Conservation (phyloP, 371 early-diverging fungal species). For the Mucor racemosus region DNA sequence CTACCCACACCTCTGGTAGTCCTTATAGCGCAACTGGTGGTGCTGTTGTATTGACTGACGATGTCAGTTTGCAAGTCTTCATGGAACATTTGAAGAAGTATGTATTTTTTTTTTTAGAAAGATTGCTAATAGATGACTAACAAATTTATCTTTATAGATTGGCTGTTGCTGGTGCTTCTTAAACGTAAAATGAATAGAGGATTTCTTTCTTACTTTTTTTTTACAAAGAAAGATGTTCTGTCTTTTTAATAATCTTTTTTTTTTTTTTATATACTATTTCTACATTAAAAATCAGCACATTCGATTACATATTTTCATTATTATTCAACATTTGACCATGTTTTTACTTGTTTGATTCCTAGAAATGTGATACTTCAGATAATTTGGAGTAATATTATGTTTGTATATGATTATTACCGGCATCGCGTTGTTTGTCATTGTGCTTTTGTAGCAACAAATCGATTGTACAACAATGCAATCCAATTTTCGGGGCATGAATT, state of each 20-base stretch:
- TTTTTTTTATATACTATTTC: neutral
- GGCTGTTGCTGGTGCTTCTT: slow-evolving; percentile 56
- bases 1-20: slow-evolving; percentile 83
- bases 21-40: slow-evolving; percentile 71
- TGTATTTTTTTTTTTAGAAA: slow-evolving; percentile 12
- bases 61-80: slow-evolving; percentile 97
- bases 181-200: slow-evolving; percentile 6
- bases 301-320: too few species aligned
- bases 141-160: slow-evolving; percentile 30
- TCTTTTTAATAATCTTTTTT: neutral
- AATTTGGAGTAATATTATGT: too few species aligned
- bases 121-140: neutral
- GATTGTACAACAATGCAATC: too few species aligned
- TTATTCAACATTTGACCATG: too few species aligned
- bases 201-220: neutral
- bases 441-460: too few species aligned
- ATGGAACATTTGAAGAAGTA: slow-evolving; percentile 95
- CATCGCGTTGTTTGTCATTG: too few species aligned
- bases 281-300: too few species aligned
- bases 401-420: too few species aligned
- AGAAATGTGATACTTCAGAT: too few species aligned
- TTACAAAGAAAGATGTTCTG: neutral
- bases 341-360: too few species aligned
- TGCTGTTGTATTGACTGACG: slow-evolving; percentile 96
- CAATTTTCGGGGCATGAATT: too few species aligned